Evolutionary conservation across 2,329 filamentous ascomycete species (phyloP), one percentile per base, ranked within the genome.

Genomic region (Emmonsia crescens): DNA sequence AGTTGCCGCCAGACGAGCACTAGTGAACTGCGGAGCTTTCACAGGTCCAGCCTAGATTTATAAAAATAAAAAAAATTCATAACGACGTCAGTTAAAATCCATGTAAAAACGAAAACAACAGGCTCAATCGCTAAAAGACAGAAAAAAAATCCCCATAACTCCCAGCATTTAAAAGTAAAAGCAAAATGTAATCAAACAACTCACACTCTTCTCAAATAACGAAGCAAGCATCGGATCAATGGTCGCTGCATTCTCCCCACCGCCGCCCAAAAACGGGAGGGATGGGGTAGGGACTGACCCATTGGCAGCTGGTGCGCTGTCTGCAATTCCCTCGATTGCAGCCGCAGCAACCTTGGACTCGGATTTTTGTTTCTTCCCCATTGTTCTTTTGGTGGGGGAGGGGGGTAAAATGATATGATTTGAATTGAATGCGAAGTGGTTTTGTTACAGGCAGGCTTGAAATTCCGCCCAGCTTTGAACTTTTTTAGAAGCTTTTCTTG

Each of bases 161-260:
- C 16, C n/a, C 6, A 38, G 27, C 10, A 19, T 16, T 21, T 59
- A 55, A 60, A 19, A 49, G 33, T 24, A 33, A 48, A 54, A 21
- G 14, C 12, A 27, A 51, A 27, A 51, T 2, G 29, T 12, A 31
- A 51, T 77, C 63, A 40, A 49, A 49, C 51, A 14, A 82, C 86
- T 77, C 82, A 90, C 88, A 79, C 88, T 91, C 62, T 81, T 79
- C 62, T 86, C 82, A 76, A 91, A 91, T 46, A 91, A 80, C 64
- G 86, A 85, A 69, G 86, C 81, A 66, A 91, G 78, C 61, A 80
- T 77, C 72, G 88, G 86, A 78, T 91, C 88, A 63, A 91, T 79
- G 63, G 80, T 79, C 73, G 83, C 83, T 60, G 86, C 51, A 31
- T 57, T 59, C 27, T 48, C 48, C 44, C 16, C 85, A 60, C 87